phyloP scores from a whole-genome alignment of 352 stramenopile genomes.

The Albugo candida region DNA sequence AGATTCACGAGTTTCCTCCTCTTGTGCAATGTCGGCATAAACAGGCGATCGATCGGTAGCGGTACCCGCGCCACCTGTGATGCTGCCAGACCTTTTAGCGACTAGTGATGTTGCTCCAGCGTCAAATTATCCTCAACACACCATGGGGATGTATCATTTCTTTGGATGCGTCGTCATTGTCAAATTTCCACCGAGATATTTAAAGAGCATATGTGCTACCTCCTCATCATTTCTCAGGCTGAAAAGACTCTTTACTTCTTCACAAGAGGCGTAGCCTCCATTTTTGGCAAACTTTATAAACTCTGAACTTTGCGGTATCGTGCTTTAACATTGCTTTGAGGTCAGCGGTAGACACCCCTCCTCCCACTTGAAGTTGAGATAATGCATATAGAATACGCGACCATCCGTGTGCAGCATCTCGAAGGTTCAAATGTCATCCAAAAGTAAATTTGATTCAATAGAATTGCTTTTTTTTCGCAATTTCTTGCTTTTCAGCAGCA shows the following conservation, averaged over 20 bases:
- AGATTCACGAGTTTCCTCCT: slow-evolving; percentile 12
- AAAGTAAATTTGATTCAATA: slow-evolving; percentile 21
- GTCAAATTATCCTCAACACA: slow-evolving; percentile 19
- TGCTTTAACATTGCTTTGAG: slow-evolving; percentile 20
- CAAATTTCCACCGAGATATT: slow-evolving; percentile 29
- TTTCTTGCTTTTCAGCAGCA: slow-evolving; percentile 19
- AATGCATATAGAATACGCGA: slow-evolving; percentile 14
- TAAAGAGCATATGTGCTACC: slow-evolving; percentile 26
- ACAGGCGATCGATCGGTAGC: slow-evolving; percentile 4
- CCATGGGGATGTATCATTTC: no score
- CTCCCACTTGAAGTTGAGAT: slow-evolving; percentile 8
- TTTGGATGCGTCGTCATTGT: background rate
- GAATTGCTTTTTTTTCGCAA: slow-evolving; percentile 16
- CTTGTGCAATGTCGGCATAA: slow-evolving; percentile 33
- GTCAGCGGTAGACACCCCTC: slow-evolving; percentile 21
- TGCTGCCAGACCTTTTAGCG: slow-evolving; percentile 11
- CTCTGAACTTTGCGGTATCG: slow-evolving; percentile 14
- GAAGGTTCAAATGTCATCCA: slow-evolving; percentile 30
- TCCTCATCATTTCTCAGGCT: slow-evolving; percentile 16
- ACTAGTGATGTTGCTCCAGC: slow-evolving; percentile 22
- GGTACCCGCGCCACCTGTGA: slow-evolving; percentile 18
- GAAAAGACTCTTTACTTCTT: slow-evolving; percentile 31
- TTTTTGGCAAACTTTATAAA: slow-evolving; percentile 39
- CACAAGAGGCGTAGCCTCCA: slow-evolving; percentile 25
- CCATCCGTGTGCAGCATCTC: slow-evolving; percentile 17